Base-by-base conservation (phyloP, 192 early-diverging fungal species). In the Phycomyces nitens region DNA sequence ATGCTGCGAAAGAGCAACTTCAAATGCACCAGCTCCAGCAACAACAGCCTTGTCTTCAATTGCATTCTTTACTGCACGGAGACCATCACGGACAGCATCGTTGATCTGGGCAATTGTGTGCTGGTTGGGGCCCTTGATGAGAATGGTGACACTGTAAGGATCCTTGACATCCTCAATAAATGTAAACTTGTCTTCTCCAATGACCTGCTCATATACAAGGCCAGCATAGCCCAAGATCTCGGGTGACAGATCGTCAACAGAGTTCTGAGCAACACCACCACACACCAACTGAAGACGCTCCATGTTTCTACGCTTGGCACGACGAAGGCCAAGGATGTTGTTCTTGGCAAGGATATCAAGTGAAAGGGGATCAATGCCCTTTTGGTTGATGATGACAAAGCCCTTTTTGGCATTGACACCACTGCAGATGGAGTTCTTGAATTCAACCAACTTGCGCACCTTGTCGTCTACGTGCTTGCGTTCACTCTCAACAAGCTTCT, bases 231-330 rank as follows among this genome's bases (percentile, higher is more conserved):
- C 96, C 56, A 99, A 77, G 12, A 96, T 82, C 6, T 84, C 78
- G 23, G 87, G 84, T 2, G 83, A 84, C 70, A 99, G 83, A 67
- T 99, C 97, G 62, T 99, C 96, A 18, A 99, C 95, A 8, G 95
- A 97, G 85, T 99, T 99, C 72, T 98, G 95, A 38, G 94, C 96
- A 39, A 84, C 66, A 67, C 97, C 97, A 60, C 95, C 96, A 72
- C 93, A 95, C 62, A 89, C 89, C 63, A 99, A 76, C 76, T 98
- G 96, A 54, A 99, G 85, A 43, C 96, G 88, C 79, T 99, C 97
- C 96, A 98, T 98, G 83, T 99, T 99, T 76, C 97, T 88, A 73
- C 97, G 86, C 86, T 99, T 99, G 58, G 96, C 97, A 51, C 97
- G 84, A 58, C 97, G 88, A 43, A 99, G 81, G 10, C 94, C 96